Base-by-base conservation (phyloP, 805 yeast genomes). In the Tetrapisispora nanseiensis region DNA sequence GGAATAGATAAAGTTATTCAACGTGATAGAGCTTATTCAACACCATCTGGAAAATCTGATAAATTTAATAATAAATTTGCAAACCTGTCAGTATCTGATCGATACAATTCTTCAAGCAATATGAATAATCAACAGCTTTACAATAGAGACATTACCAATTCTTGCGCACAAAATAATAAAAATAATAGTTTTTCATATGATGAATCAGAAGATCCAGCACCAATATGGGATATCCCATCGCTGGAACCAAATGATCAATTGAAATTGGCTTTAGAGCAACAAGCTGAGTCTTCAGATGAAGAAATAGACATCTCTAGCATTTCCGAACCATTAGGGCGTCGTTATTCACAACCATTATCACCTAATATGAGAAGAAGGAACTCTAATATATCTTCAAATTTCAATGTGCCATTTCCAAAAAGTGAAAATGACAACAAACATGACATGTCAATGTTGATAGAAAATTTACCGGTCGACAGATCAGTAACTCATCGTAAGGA, bases 161-260 rank as follows among this genome's bases (percentile, higher is more conserved):
- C 5, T 4, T 28, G 20, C 19, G 6, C 15, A 21, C 13, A 24
- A 10, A 27, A 27, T 9, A 11, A 8, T 20, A 20, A 37, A 13
- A 21, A 19, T 37, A n/a, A 19, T 9, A 28, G 21, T 18, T 19
- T 6, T 10, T 28, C 26, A 19, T 20, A 26, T 4, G 56, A 54
- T 5, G 63, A 56, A 10, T 36, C 27, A 2, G 59, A 57, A n/a
- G 46, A 50, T 18, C 51, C 54, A 9, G 45, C 55, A 7, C 52
- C 58, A 5, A 44, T 64, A 33, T 67, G 71, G 71, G 55, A 55
- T 0, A 69, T 70, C 1, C 71, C 71, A 2, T 50, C 56, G 12
- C 41, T 66, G 5, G 65, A 62, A 31, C 68, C 71, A 3, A 60
- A 63, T 34, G 70, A 67, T 43, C 69, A 66, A 39, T 47, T 67